These are phyloP conservation scores for Alloteropsis semialata DNA, from an alignment of 176 grass and related monocot species.

Conservation along the genomic window DNA sequence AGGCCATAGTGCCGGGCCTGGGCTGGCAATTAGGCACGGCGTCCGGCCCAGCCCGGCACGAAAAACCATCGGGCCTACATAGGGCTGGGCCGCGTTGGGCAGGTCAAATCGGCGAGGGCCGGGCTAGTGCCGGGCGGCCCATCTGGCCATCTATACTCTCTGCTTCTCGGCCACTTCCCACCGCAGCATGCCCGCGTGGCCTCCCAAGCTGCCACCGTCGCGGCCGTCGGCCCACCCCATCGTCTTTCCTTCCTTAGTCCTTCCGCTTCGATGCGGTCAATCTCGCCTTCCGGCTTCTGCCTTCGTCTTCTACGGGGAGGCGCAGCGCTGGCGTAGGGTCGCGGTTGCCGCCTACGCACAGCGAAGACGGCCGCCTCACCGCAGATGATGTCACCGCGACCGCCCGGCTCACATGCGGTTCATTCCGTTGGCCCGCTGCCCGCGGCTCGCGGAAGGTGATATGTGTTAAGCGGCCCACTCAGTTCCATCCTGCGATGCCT, in stretches of 20 bases:
- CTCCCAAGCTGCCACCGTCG: no score
- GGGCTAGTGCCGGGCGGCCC: no score
- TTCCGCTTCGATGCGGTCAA: neutral
- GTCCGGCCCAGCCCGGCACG: no score
- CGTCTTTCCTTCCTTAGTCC: neutral
- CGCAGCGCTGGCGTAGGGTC: constrained; percentile 43
- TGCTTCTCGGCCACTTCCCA: neutral
- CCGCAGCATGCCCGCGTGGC: neutral
- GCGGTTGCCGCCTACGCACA: constrained; percentile 38
- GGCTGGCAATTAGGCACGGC: no score
- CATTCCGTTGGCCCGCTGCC: neutral
- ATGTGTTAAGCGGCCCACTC: neutral
- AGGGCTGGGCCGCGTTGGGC: no score
- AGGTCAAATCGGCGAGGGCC: no score
- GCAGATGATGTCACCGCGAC: constrained; percentile 35
- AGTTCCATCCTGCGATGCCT: neutral
- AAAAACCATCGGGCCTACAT: no score
- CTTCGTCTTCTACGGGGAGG: constrained; percentile 20
- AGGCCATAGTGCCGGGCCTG: no score
- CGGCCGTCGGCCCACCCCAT: no score
- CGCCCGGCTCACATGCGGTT: neutral
- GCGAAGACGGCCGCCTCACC: constrained; percentile 39
- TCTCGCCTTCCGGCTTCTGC: no score
- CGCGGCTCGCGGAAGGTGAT: neutral
- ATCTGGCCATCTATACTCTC: no score